These are phyloP conservation scores for Styphnolobium japonicum DNA, from an alignment of 306 rosid species.

Conservation along the genomic window DNA sequence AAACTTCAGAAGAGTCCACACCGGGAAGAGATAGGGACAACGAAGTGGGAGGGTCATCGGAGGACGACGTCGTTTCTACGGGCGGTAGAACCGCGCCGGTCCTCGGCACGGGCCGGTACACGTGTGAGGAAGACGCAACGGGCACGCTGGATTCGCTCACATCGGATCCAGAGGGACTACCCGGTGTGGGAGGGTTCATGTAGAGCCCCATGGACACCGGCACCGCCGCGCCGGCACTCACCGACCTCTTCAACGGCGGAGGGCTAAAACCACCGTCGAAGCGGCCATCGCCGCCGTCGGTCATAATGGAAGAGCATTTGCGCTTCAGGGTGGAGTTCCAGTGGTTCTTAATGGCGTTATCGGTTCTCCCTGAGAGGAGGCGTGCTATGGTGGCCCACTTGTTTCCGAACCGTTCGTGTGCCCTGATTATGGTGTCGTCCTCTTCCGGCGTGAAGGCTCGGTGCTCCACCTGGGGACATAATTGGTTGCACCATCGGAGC, in stretches of 20 bases:
- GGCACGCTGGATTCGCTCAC: slow-evolving; percentile 73
- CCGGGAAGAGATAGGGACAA: slow-evolving; percentile 81
- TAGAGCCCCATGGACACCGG: slow-evolving; percentile 43
- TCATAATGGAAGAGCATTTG: slow-evolving; percentile 49
- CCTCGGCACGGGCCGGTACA: slow-evolving; percentile 65
- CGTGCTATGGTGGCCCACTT: slow-evolving; percentile 97
- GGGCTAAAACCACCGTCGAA: slow-evolving; percentile 12
- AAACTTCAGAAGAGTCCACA: slow-evolving; percentile 39
- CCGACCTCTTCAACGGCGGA: slow-evolving; percentile 69
- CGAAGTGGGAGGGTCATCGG: slow-evolving; percentile 65
- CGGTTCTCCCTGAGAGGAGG: slow-evolving; percentile 79
- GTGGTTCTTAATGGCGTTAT: slow-evolving; percentile 96
- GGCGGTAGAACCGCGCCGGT: slow-evolving; percentile 56
- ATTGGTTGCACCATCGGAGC: slow-evolving; percentile 97
- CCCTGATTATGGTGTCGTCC: slow-evolving; percentile 73
- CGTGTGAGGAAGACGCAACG: slow-evolving; percentile 33
- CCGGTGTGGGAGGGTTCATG: slow-evolving; percentile 30
- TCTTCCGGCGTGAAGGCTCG: slow-evolving; percentile 82
- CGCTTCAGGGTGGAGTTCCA: slow-evolving; percentile 96
- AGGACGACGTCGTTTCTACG: slow-evolving; percentile 44
- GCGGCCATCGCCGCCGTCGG: slow-evolving; percentile 22
- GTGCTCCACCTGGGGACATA: slow-evolving; percentile 90
- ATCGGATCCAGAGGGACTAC: slow-evolving; percentile 84
- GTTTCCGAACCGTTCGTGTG: slow-evolving; percentile 91
- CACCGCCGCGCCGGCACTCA: slow-evolving; percentile 62